A percentile compares a stretch with the other conserved stretches of the same genome.
Evolutionary conservation across 805 yeast genomes (phyloP).

Genomic region (Yamadazyma scolyti): DNA sequence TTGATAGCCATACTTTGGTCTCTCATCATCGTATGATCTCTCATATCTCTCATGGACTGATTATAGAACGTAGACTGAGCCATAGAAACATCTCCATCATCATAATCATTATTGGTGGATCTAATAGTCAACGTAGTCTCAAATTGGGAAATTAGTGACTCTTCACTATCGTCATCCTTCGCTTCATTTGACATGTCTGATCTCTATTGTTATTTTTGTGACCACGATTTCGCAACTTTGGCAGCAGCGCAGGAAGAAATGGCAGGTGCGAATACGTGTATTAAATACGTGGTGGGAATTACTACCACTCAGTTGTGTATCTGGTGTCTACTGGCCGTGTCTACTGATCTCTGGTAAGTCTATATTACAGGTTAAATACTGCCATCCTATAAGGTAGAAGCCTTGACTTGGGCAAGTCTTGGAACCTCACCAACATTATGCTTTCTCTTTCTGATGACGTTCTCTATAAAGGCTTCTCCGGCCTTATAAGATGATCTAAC

Average conservation of each 20-base stretch:
- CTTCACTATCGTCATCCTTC: conserved; percentile 28
- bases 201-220: conserved; percentile 6
- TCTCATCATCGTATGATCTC: conserved; percentile 20
- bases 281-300: no score
- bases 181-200: conserved; percentile 9
- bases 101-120: conserved; percentile 35
- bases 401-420: conserved; percentile 21
- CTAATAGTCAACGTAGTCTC: conserved; percentile 42
- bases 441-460: conserved; percentile 75
- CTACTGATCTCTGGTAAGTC: no score
- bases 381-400: conserved; percentile 1
- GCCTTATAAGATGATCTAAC: conserved; percentile 97
- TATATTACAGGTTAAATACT: no score
- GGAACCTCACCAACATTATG: conserved; percentile 45
- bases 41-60: conserved; percentile 4
- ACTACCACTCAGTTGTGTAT: no score
- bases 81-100: conserved; percentile 36
- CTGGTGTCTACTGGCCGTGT: no score
- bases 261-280: no score
- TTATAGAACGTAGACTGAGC: conserved; percentile 28
- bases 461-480: conserved; percentile 96
- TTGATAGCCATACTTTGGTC: conserved; percentile 32
- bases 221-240: not conserved
- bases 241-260: not conserved
- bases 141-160: conserved; percentile 38